A percentile compares a stretch with the other conserved stretches of the same genome.
phyloP scores from a whole-genome alignment of 1,284 basidiomycete genomes.

The Hymenochaete sp. region DNA sequence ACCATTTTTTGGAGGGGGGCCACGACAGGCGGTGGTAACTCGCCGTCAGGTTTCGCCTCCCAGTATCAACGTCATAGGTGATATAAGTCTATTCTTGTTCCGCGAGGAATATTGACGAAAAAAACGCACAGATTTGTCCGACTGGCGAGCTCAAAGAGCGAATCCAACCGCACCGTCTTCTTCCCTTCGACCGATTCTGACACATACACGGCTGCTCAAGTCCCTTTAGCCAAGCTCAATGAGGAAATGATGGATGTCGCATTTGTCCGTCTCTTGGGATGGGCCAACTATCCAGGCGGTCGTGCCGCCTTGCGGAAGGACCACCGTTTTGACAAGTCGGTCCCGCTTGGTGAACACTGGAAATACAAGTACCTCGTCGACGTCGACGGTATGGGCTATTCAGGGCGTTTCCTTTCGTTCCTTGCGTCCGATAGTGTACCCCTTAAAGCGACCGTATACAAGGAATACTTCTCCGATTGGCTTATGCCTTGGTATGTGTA shows the following conservation, averaged over 20 bases:
- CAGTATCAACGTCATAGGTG: slow-evolving; percentile 86
- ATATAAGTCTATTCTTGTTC: slow-evolving; percentile 20
- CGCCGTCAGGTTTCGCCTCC: slow-evolving; percentile 74
- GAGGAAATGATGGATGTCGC: slow-evolving; percentile 82
- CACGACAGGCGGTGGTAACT: slow-evolving; percentile 85
- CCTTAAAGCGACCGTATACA: slow-evolving; percentile 82
- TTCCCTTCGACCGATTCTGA: slow-evolving; percentile 63
- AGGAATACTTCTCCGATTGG: slow-evolving; percentile 84
- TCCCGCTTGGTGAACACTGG: slow-evolving; percentile 82
- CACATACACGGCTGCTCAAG: slow-evolving; percentile 49
- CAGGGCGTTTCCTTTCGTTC: slow-evolving; percentile 80
- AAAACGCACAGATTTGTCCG: slow-evolving; percentile 54
- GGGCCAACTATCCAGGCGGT: slow-evolving; percentile 72
- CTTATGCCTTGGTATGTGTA: slow-evolving; percentile 74
- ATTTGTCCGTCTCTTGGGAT: slow-evolving; percentile 72
- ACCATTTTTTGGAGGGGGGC: slow-evolving; percentile 83
- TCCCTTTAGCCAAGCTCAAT: slow-evolving; percentile 63
- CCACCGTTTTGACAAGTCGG: slow-evolving; percentile 71
- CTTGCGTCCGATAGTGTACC: slow-evolving; percentile 84
- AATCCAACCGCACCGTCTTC: slow-evolving; percentile 58
- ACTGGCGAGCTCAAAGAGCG: slow-evolving; percentile 59
- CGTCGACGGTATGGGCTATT: slow-evolving; percentile 93
- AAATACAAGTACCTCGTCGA: slow-evolving; percentile 88
- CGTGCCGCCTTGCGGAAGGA: slow-evolving; percentile 55
- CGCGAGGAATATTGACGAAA: neutral